Percentiles rank a stretch among this genome's conserved stretches.
These are phyloP conservation scores for Daldinia grandis DNA, from an alignment of 495 filamentous ascomycete genomes.

Conservation along the genomic window DNA sequence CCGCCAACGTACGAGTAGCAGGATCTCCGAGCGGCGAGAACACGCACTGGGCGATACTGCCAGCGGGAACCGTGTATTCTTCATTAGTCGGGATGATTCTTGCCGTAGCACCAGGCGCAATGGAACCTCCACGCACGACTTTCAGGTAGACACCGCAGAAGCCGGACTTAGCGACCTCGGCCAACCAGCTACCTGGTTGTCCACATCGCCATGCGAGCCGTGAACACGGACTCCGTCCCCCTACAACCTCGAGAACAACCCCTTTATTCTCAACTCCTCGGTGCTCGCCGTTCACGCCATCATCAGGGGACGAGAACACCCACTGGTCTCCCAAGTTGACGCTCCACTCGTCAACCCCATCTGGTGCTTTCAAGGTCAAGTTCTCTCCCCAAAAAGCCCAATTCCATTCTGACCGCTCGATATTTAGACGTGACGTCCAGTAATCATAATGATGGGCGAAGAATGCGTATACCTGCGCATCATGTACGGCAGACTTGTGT, in stretches of 20 bases:
- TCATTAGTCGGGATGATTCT: background rate
- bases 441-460: background rate
- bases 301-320: background rate
- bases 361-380: background rate
- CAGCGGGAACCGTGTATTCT: background rate
- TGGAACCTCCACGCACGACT: background rate
- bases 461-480: constrained; percentile 1
- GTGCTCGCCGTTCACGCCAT: background rate
- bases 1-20: background rate
- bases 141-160: background rate
- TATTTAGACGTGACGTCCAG: background rate
- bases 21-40: background rate
- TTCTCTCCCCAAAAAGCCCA: background rate
- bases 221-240: background rate
- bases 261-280: background rate
- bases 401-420: background rate
- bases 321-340: background rate
- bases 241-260: background rate
- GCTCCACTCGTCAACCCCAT: background rate
- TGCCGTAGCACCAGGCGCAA: background rate
- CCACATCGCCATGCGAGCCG: background rate
- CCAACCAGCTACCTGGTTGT: background rate
- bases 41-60: background rate
- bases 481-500: background rate
- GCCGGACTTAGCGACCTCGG: background rate